Percentiles rank a stretch among this genome's conserved stretches.
Conservation (phyloP, 1,284 basidiomycete genomes). For the Austropuccinia psidii region DNA sequence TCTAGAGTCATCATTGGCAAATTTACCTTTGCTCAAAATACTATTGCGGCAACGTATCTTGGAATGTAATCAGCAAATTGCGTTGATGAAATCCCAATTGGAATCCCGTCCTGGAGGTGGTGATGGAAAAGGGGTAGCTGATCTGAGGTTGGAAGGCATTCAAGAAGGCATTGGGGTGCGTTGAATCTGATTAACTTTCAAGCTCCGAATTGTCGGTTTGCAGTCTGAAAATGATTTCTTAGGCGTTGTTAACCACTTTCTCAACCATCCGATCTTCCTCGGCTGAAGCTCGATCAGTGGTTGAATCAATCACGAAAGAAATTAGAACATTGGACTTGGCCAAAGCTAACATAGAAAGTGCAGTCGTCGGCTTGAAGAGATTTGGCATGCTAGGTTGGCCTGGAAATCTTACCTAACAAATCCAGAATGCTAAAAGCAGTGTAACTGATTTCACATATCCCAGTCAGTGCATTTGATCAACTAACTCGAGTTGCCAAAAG, state of each 20-base stretch:
- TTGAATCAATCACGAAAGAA: conserved; percentile 89
- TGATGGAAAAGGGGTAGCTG: not conserved
- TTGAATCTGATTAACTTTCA: not conserved
- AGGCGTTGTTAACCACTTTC: conserved; percentile 34
- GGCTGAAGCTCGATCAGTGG: conserved; percentile 89
- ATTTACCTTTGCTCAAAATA: conserved; percentile 26
- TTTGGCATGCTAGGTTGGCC: conserved; percentile 83
- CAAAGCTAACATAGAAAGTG: conserved; percentile 81
- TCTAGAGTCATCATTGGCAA: conserved; percentile 20
- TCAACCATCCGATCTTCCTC: conserved; percentile 50
- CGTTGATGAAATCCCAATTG: conserved; percentile 1
- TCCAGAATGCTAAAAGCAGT: not conserved
- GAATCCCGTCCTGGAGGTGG: not conserved
- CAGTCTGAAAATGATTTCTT: not conserved
- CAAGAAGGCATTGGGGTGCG: conserved; percentile 31
- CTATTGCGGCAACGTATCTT: conserved; percentile 21
- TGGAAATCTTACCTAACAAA: not conserved
- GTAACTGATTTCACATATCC: not conserved
- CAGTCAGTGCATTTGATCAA: conserved; percentile 74
- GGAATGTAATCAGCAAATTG: conserved; percentile 16
- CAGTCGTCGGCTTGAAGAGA: conserved; percentile 82
- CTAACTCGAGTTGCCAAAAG: conserved; percentile 68
- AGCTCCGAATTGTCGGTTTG: not conserved
- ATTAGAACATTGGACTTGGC: conserved; percentile 90
- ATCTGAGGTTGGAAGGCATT: not conserved